A percentile compares a stretch with the other conserved stretches of the same genome.
These are phyloP conservation scores for Aspergillus nomiae DNA, from an alignment of 2,329 filamentous ascomycete genomes.

Conservation along the genomic window DNA sequence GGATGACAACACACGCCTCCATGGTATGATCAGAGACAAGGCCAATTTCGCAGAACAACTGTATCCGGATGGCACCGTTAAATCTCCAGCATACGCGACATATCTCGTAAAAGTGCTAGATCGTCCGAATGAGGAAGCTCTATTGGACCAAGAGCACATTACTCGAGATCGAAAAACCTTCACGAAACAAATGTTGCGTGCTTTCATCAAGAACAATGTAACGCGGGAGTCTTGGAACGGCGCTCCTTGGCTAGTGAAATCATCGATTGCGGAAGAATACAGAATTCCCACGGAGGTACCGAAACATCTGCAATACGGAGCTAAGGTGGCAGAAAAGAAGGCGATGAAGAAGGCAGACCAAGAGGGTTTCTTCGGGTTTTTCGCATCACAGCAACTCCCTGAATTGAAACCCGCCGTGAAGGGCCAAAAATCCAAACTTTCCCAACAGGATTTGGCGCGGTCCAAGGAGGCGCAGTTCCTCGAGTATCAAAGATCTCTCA, in stretches of 20 bases:
- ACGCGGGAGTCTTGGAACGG: constrained; percentile 89
- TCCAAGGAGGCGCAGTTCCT: constrained; percentile 49
- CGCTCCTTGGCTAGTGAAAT: constrained; percentile 94
- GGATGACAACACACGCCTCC: constrained; percentile 67
- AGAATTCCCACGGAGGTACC: constrained; percentile 87
- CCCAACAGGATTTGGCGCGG: constrained; percentile 48
- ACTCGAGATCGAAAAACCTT: constrained; percentile 87
- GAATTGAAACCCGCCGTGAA: constrained; percentile 75
- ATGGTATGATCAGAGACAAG: constrained; percentile 82
- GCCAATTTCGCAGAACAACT: constrained; percentile 67
- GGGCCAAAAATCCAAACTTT: constrained; percentile 63
- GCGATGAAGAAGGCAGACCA: constrained; percentile 63
- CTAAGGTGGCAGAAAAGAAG: constrained; percentile 75
- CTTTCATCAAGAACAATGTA: constrained; percentile 95
- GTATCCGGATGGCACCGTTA: constrained; percentile 67
- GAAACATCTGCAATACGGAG: constrained; percentile 77
- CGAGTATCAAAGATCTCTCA: constrained; percentile 52
- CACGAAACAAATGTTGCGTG: constrained; percentile 89
- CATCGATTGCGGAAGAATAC: constrained; percentile 78
- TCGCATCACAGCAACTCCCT: constrained; percentile 60
- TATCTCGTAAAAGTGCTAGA: constrained; percentile 79
- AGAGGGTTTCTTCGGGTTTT: constrained; percentile 54
- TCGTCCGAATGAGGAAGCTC: constrained; percentile 68
- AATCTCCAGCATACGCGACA: constrained; percentile 68
- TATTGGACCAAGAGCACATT: constrained; percentile 80